phyloP scores from a whole-genome alignment of 2,329 filamentous ascomycete genomes.

The Talaromyces albobiverticillius region DNA sequence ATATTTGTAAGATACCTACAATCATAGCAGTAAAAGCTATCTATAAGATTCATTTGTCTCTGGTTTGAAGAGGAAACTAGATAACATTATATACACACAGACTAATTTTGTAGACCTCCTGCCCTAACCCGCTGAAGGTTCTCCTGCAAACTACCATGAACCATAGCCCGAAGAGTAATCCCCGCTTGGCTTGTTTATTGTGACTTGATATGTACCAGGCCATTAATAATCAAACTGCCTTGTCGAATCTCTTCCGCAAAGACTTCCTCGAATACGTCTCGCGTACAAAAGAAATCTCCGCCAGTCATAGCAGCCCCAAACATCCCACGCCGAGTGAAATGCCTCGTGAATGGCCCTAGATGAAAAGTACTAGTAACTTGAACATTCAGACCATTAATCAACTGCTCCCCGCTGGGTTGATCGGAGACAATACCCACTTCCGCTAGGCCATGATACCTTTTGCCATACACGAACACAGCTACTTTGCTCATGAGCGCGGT shows the following conservation, averaged over 20 bases:
- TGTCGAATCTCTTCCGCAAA: background rate
- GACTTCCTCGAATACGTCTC: background rate
- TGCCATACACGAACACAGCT: background rate
- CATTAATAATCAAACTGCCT: background rate
- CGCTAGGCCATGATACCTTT: background rate
- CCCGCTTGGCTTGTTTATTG: too few species aligned
- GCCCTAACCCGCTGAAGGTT: too few species aligned
- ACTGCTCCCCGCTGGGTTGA: background rate
- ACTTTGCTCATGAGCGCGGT: background rate
- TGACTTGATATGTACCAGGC: background rate
- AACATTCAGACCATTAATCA: background rate
- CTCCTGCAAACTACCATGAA: too few species aligned
- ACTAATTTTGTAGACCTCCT: too few species aligned
- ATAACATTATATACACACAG: too few species aligned
- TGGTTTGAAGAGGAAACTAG: too few species aligned
- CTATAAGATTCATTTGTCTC: too few species aligned
- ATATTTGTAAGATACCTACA: too few species aligned
- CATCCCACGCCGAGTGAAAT: background rate
- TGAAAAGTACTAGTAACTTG: background rate
- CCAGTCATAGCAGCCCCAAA: background rate
- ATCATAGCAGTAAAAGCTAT: too few species aligned
- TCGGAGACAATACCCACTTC: background rate
- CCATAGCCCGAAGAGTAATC: too few species aligned
- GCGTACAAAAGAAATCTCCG: background rate
- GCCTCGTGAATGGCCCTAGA: background rate